Base-by-base conservation (phyloP, 768 basidiomycete genomes). In the Strobilomyces confusus region DNA sequence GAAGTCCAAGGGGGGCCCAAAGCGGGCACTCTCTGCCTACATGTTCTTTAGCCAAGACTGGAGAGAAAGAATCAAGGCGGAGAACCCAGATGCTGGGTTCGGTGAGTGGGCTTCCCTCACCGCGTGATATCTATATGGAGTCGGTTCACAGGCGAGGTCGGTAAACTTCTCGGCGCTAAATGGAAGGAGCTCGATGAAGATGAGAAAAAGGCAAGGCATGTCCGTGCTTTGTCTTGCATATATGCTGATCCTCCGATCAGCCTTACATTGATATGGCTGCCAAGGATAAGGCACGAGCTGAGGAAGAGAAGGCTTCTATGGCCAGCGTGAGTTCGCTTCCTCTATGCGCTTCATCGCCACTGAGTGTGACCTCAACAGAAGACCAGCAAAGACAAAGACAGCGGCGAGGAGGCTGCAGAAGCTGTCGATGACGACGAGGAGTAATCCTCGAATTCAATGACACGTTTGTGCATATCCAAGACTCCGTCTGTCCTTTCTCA, bases 41-140 rank as follows among this genome's bases (percentile, higher is more conserved):
- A 97, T 98, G 95, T 94, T 94, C 87, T 98, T 98, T 80, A 86
- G 84, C 63, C 90, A 94, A 71, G 95, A 93, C 72, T 89, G 92
- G 90, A 82, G 95, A 68, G 89, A 95, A 73, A 83, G 89, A 69
- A 90, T 98, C 80, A 95, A 95, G 84, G 67, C 82, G 53, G 93
- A 97, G 76, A 95, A 98, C 76, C 95, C 95, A 45, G 92, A 94
- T 54, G 93, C 92, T 26, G 80, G 87, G 51, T 98, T 98, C 66
- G 95, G 94, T 89, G 60, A 55, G 66, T 59, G 79, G 58, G 29
- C 56, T 19, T 43, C 20, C 14, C 12, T 32, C 44, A 17, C 9
- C 33, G 47, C 53, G 49, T 40, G 40, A 52, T 54, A 25, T 44
- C 34, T 11, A 47, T 20, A 37, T 56, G 23, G 44, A 44, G 22